Evolutionary conservation across 495 filamentous ascomycete species (phyloP), one percentile per base, ranked within the genome.

Genomic region (Letharia columbiana): DNA sequence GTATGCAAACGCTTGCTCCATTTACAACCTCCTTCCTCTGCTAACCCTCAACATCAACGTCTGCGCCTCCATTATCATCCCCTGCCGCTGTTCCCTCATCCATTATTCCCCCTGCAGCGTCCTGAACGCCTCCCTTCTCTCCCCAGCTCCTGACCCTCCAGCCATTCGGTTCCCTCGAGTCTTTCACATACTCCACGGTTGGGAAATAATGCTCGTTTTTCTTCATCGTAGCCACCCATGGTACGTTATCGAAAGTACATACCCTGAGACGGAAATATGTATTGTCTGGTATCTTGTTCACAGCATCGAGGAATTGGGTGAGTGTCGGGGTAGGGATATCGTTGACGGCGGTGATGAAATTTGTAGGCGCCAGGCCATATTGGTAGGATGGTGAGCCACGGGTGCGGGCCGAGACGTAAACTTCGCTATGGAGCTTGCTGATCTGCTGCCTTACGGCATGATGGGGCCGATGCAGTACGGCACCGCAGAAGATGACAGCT

Each of bases 191-290:
- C 75, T 96, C 91, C 73, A 91, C 88, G 66, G 90, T 93, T 15
- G 91, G 90, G 83, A 96, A 96, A 74, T 99, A 99, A 76, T 99
- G 94, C 75, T 99, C 95, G 74, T 96, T 95, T 86, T 99, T 99
- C 86, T 99, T 99, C 87, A 99, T 97, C 37, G 93, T 97, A 28
- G 94, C 89, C 35, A 98, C 90, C 89, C 92, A 99, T 18, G 92
- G 93, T 20, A 98, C 91, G 68, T 94, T 95, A 74, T 99, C 94
- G 72, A 98, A 99, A 3, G 94, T 98, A 73, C 96, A 89, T 13
- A 92, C 90, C 67, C 89, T 88, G 18, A 99, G 81, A 33, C 95
- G 85, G 86, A 98, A 97, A 78, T 98, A 99, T 4, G 90, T 94
- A 75, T 98, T 98, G 70, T 99, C 92, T 0, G 89, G 89, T 71